Base-by-base conservation (phyloP, 1,284 basidiomycete genomes). In the Flammula alnicola region DNA sequence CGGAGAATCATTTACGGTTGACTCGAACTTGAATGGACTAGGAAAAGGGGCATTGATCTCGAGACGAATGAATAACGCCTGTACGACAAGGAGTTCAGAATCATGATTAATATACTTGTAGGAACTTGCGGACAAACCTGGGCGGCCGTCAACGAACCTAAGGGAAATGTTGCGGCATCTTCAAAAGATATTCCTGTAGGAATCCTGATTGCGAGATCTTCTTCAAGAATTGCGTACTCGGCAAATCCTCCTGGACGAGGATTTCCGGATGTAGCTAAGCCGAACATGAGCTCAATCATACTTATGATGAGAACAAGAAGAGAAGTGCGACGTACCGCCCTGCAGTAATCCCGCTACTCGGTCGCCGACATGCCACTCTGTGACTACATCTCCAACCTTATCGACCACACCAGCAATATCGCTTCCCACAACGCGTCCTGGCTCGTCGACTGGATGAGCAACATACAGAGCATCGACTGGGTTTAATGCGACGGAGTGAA, bases 331-430 rank as follows among this genome's bases (percentile, higher is more conserved):
- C 60, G 38, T 44, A 68, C 67, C 65, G 38, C 68, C 68, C 55
- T 68, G 68, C 17, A 68, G 46, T 6, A 70, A 57, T 19, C 66
- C 65, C 2, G 68, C 61, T 12, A 65, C 63, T 20, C 65, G 54
- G 51, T 67, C 67, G 3, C 67, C 67, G 17, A 64, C 44, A 11
- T 55, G 48, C 66, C 66, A 70, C 9, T 47, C 39, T 1, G 41
- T 57, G 4, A 68, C 64, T 12, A 38, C 51, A 10, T 52, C 48
- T 10, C 66, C 68, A 25, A 65, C 19, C 30, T 60, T 58, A 19
- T 69, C 63, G 7, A 70, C 54, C 0, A 49, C 57, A n/a, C 67
- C 68, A n/a, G 68, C 58, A 29, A 69, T 58, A 50, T 70, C 68
- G 29, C 66, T 69, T 5, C 66, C 68, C 2, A 69, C 61, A 4